Conservation (phyloP, 192 early-diverging fungal genomes). For the Coemansia asiatica region DNA sequence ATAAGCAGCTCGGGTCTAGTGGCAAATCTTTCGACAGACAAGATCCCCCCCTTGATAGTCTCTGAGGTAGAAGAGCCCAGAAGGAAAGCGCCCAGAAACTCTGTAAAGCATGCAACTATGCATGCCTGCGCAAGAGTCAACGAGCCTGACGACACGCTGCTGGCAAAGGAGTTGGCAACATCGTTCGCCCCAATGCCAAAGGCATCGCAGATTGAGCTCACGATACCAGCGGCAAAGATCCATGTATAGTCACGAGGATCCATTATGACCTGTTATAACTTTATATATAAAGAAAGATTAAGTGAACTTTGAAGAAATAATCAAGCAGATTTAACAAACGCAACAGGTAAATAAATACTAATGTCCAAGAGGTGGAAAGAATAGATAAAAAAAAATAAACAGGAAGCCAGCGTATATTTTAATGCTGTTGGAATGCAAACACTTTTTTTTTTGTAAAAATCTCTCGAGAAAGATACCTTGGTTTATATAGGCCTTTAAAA, state of each 20-base stretch:
- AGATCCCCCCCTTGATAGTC: constrained; percentile 78
- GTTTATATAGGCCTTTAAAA: neutral
- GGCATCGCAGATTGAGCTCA: constrained; percentile 69
- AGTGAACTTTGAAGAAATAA: neutral
- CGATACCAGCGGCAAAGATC: constrained; percentile 66
- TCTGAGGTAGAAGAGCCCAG: constrained; percentile 71
- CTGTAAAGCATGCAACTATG: constrained; percentile 79
- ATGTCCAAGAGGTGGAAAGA: no score
- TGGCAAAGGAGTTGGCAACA: constrained; percentile 87
- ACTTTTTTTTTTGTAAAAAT: neutral
- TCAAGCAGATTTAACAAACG: neutral
- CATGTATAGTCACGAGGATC: constrained; percentile 60
- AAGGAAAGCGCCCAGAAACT: constrained; percentile 75
- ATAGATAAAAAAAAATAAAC: neutral
- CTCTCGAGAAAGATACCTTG: neutral
- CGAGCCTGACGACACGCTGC: constrained; percentile 80
- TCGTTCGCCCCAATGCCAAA: constrained; percentile 86
- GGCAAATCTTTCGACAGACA: constrained; percentile 59
- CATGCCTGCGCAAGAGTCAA: constrained; percentile 72
- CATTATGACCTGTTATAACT: constrained; percentile 30
- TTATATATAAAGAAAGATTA: neutral
- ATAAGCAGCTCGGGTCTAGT: constrained; percentile 73
- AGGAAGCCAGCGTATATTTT: neutral
- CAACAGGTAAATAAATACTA: neutral
- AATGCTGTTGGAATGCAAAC: neutral